These are phyloP conservation scores for Sclerotinia nivalis DNA, from an alignment of 2,329 filamentous ascomycete species.

Conservation along the genomic window DNA sequence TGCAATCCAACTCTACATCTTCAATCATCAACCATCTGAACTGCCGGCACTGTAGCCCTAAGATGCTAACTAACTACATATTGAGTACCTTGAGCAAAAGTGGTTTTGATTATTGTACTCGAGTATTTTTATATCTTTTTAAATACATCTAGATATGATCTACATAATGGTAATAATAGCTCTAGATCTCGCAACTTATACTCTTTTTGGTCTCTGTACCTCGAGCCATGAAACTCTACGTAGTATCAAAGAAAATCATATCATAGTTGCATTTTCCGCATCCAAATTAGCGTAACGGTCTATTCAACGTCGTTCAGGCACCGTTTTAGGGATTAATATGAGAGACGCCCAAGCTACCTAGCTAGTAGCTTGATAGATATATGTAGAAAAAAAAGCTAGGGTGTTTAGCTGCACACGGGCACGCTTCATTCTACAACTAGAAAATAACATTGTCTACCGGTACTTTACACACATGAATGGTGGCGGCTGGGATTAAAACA, in stretches of 20 bases:
- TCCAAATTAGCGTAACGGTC: constrained; percentile 4
- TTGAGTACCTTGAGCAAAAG: not conserved
- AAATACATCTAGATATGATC: not conserved
- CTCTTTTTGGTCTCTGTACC: too few relatives aligned
- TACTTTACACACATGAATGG: not conserved
- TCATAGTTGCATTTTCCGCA: not conserved
- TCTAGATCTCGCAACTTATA: too few relatives aligned
- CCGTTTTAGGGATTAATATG: not conserved
- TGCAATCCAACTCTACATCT: not conserved
- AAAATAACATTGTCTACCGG: not conserved
- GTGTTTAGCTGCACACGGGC: not conserved
- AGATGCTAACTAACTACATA: not conserved
- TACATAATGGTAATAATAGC: too few relatives aligned
- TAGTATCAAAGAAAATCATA: not conserved
- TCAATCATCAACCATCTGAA: not conserved
- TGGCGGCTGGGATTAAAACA: not conserved
- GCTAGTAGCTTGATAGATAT: not conserved
- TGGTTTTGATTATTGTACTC: not conserved
- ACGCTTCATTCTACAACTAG: not conserved
- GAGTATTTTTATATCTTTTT: not conserved
- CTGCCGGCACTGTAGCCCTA: not conserved
- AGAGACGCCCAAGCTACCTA: not conserved
- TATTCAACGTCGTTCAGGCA: not conserved
- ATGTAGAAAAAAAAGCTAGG: too few relatives aligned
- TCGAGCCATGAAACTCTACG: not conserved